Evolutionary conservation across 2,329 filamentous ascomycete genomes (phyloP).

Genomic region (Cladosporium sp.): DNA sequence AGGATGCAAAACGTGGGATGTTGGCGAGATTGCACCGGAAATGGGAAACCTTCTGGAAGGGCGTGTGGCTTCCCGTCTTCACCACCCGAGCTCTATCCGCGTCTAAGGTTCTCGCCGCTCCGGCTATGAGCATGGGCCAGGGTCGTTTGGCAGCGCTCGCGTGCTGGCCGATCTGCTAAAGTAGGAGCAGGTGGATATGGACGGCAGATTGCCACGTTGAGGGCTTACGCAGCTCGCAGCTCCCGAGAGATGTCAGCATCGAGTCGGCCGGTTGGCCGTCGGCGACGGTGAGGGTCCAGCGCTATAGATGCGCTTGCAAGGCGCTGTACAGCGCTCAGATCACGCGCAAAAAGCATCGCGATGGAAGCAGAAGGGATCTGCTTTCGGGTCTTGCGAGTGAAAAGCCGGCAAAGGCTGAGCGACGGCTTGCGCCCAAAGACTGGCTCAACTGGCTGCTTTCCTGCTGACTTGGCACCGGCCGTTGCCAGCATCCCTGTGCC

Average conservation of each 20-base stretch:
- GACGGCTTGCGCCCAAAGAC: background rate
- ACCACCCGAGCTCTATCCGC: slow-evolving; percentile 1
- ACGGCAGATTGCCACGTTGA: slow-evolving; percentile 9
- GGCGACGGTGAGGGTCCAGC: background rate
- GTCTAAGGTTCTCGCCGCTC: slow-evolving; percentile 11
- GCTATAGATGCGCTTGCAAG: background rate
- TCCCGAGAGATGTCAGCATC: background rate
- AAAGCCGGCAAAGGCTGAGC: background rate
- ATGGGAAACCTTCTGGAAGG: slow-evolving; percentile 11
- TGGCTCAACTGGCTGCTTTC: background rate
- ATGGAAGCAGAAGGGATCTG: slow-evolving; percentile 7
- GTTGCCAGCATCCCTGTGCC: background rate
- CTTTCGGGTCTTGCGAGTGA: background rate
- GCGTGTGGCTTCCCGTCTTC: slow-evolving; percentile 4
- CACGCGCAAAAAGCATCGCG: background rate
- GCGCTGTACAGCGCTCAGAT: background rate
- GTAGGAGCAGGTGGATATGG: background rate
- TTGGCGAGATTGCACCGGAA: background rate
- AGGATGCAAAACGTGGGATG: background rate
- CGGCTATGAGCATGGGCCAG: slow-evolving; percentile 1
- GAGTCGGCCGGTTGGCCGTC: background rate
- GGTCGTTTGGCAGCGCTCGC: background rate
- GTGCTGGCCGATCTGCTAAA: slow-evolving; percentile 8
- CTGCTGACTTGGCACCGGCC: slow-evolving; percentile 3
- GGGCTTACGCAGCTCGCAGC: slow-evolving; percentile 11